Evolutionary conservation across 129 eudicot species (phyloP).

Genomic region (Lonicera japonica): DNA sequence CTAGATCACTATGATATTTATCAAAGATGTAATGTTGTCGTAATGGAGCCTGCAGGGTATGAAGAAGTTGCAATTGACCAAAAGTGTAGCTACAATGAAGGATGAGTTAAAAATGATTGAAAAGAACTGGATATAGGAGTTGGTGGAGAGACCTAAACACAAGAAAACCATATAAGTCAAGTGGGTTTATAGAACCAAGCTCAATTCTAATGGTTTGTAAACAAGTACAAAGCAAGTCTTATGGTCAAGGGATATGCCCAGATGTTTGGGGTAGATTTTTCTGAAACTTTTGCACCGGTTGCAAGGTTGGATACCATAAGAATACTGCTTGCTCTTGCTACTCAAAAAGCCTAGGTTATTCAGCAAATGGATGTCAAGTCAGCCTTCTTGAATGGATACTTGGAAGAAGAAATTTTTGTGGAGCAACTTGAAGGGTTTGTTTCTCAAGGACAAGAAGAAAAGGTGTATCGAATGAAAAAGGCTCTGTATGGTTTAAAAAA

Average conservation of each 20-base stretch:
- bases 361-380: constrained; percentile 6
- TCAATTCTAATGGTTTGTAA: not conserved
- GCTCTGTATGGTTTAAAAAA: constrained; percentile 6
- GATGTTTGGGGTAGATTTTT: not conserved
- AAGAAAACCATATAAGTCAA: constrained; percentile 5
- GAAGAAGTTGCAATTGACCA: not conserved
- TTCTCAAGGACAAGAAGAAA: too few relatives aligned
- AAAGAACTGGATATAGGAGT: constrained; percentile 6
- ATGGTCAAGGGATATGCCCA: constrained; percentile 4
- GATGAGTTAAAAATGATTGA: constrained; percentile 2
- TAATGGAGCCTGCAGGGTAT: constrained; percentile 6
- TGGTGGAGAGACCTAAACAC: constrained; percentile 7
- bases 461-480: constrained; percentile 2
- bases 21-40: constrained; percentile 7
- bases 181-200: constrained; percentile 4
- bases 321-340: not conserved
- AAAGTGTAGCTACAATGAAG: not conserved
- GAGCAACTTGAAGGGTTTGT: too few relatives aligned
- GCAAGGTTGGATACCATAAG: constrained; percentile 10
- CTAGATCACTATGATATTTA: constrained; percentile 4
- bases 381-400: too few relatives aligned
- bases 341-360: constrained; percentile 3
- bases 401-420: too few relatives aligned
- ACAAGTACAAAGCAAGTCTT: constrained; percentile 7
- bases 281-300: too few relatives aligned